Conservation (phyloP, 2,329 filamentous ascomycete genomes). For the Corinectria fuckeliana region DNA sequence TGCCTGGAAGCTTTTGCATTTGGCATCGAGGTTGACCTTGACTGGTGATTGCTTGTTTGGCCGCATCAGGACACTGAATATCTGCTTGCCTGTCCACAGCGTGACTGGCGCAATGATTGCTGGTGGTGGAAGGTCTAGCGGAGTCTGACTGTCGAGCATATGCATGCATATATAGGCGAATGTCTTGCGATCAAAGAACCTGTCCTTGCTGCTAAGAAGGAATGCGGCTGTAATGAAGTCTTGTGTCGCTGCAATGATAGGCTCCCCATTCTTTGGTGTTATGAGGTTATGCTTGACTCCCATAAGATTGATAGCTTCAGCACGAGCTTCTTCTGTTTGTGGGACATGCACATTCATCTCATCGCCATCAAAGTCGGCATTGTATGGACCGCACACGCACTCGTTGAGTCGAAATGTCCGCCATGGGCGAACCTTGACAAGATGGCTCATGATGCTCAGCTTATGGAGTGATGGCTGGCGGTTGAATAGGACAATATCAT, state of each 20-base stretch:
- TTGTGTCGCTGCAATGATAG: constrained; percentile 98
- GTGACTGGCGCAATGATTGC: constrained; percentile 84
- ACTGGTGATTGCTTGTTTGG: constrained; percentile 86
- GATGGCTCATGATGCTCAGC: constrained; percentile 96
- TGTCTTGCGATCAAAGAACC: constrained; percentile 86
- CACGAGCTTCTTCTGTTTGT: constrained; percentile 94
- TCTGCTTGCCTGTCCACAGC: constrained; percentile 96
- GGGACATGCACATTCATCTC: constrained; percentile 99
- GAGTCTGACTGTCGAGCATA: constrained; percentile 84
- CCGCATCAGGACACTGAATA: constrained; percentile 90
- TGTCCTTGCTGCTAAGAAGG: constrained; percentile 88
- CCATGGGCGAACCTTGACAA: constrained; percentile 91
- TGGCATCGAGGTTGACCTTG: constrained; percentile 89
- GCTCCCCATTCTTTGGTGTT: constrained; percentile 96
- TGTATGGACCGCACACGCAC: constrained; percentile 97
- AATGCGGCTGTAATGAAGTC: constrained; percentile 98
- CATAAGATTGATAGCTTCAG: constrained; percentile 96
- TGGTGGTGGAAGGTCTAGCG: constrained; percentile 85
- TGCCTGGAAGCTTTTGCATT: constrained; percentile 81
- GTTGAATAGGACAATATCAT: constrained; percentile 97
- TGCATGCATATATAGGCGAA: constrained; percentile 92
- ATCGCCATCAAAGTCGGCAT: constrained; percentile 98
- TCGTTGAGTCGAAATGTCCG: constrained; percentile 96
- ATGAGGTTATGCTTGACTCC: constrained; percentile 96
- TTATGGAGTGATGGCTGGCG: constrained; percentile 97